phyloP scores from a whole-genome alignment of 1,139 yeast species.

The Yamadazyma blattariae region DNA sequence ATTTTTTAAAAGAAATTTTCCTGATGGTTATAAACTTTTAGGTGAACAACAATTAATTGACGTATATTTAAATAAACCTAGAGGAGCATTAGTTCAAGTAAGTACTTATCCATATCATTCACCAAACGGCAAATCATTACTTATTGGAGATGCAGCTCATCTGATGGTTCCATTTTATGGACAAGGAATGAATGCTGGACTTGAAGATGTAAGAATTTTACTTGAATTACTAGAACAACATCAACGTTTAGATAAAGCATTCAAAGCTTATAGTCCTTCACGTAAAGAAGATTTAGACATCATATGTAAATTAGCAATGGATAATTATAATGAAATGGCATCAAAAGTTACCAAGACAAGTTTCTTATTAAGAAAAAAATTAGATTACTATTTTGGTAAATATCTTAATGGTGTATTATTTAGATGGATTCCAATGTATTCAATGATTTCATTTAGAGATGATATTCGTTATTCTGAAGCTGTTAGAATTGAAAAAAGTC shows the following conservation, averaged over 20 bases:
- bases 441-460: slow-evolving; percentile 88
- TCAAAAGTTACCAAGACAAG: slow-evolving; percentile 67
- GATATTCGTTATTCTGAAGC: slow-evolving; percentile 80
- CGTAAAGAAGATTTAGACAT: slow-evolving; percentile 71
- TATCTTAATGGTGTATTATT: slow-evolving; percentile 40
- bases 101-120: slow-evolving; percentile 69
- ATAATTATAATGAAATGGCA: slow-evolving; percentile 86
- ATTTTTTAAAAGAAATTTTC: slow-evolving; percentile 63
- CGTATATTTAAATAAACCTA: slow-evolving; percentile 61
- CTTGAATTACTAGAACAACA: slow-evolving; percentile 51
- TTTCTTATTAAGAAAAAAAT: slow-evolving; percentile 62
- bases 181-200: slow-evolving; percentile 96
- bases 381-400: slow-evolving; percentile 66
- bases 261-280: slow-evolving; percentile 51
- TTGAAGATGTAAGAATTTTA: slow-evolving; percentile 79
- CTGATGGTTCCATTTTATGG: slow-evolving; percentile 98
- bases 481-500: slow-evolving; percentile 50
- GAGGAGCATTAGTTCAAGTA: slow-evolving; percentile 72
- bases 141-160: slow-evolving; percentile 93
- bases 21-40: slow-evolving; percentile 70
- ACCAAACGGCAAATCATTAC: slow-evolving; percentile 56
- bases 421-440: slow-evolving; percentile 81
- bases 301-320: slow-evolving; percentile 74
- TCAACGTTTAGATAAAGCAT: slow-evolving; percentile 48
- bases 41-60: slow-evolving; percentile 53